Percentiles rank a stretch among this genome's conserved stretches.
phyloP scores from a whole-genome alignment of 2,329 filamentous ascomycete species.

The Xylaria multiplex region DNA sequence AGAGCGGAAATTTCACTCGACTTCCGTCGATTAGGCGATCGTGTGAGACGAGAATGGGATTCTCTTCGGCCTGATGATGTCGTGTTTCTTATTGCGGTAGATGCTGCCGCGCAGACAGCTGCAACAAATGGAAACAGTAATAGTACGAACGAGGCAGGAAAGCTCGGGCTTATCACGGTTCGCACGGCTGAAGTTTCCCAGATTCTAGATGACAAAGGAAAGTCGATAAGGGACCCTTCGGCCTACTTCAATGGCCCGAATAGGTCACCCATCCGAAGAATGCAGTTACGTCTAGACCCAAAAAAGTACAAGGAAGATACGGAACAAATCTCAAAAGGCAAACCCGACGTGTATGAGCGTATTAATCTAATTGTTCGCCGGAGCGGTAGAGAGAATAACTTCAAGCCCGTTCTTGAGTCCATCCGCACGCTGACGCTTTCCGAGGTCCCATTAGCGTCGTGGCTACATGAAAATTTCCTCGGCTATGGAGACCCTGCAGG shows the following conservation, averaged over 20 bases:
- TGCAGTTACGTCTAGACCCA: constrained; percentile 85
- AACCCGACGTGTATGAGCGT: constrained; percentile 80
- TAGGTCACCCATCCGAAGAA: constrained; percentile 69
- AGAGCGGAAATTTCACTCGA: constrained; percentile 88
- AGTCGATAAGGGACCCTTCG: constrained; percentile 71
- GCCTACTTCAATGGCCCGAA: constrained; percentile 71
- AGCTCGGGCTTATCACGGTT: constrained; percentile 74
- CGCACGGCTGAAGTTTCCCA: constrained; percentile 88
- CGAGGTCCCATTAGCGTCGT: constrained; percentile 85
- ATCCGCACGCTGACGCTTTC: constrained; percentile 87
- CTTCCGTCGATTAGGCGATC: constrained; percentile 79
- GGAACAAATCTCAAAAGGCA: constrained; percentile 71
- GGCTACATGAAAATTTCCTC: constrained; percentile 97
- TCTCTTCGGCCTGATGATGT: constrained; percentile 86
- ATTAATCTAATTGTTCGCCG: constrained; percentile 89
- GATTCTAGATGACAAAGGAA: constrained; percentile 85
- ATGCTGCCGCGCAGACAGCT: constrained; percentile 65
- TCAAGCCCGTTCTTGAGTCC: constrained; percentile 90
- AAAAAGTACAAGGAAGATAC: constrained; percentile 81
- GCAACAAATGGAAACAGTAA: constrained; percentile 64
- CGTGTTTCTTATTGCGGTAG: constrained; percentile 84
- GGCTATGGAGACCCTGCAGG: constrained; percentile 93
- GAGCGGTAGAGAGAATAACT: constrained; percentile 93
- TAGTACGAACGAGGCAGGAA: constrained; percentile 63
- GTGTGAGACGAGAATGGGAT: constrained; percentile 88